Base-by-base conservation (phyloP, 768 basidiomycete species). In the Serendipita sp. region DNA sequence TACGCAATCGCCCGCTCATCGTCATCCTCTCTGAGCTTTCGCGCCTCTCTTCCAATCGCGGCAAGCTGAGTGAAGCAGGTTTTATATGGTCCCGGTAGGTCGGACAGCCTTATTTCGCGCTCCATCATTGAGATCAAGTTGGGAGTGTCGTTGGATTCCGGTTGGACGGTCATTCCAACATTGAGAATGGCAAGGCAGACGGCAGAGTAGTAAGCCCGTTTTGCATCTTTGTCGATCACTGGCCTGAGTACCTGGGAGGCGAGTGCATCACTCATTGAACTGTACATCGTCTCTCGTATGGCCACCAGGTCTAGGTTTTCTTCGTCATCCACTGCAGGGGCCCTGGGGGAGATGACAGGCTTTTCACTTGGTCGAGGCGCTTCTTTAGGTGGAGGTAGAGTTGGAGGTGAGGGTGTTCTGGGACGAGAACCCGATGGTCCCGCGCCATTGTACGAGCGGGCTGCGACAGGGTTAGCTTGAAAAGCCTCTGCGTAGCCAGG, bases 271-370 rank as follows among this genome's bases (percentile, higher is more conserved):
- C 79, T 89, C 2, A 92, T 77, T 1, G 88, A 81, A 0, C 89
- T 88, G 72, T 91, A 93, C 16, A 93, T 79, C 0, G 90, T 91
- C 73, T 93, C 89, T 32, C 89, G 86, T 65, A 93, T 91, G 70
- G 86, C 78, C 63, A 84, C 82, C 67, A 92, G 85, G 0, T 83
- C 85, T 0, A 86, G 81, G 30, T 80, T 75, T 15, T 77, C 76
- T 0, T 67, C 67, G n/a, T 32, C 56, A 30, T 32, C 56, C 10
- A 15, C 16, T 41, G 7, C 41, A 41, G 41, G 41, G 10, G 56
- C 16, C 11, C n/a, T n/a, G 16, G 18, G 18, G 8, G 56, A 23
- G 23, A n/a, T 5, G 18, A n/a, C 5, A 18, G n/a, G 8, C n/a
- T 23, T 28, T 32, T 10, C 56, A 60, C 10, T 28, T 36, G 28